Evolutionary conservation across 2,329 filamentous ascomycete species (phyloP).

Genomic region (Ceratocystis huliohia): DNA sequence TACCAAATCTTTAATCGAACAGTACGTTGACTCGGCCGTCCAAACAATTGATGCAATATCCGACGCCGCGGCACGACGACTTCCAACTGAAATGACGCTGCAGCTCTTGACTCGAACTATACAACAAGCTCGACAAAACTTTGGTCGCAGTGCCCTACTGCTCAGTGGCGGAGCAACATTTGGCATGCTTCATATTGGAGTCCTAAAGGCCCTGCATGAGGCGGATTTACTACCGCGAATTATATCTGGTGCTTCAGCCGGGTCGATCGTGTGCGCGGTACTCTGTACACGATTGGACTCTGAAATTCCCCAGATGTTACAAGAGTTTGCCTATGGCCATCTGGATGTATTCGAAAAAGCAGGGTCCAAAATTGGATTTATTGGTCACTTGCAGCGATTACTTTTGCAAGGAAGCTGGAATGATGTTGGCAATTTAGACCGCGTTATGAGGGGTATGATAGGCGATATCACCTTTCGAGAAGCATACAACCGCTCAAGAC

Average conservation of each 20-base stretch:
- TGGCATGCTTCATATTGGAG: constrained; percentile 84
- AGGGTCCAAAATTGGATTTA: constrained; percentile 33
- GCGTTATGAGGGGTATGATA: constrained; percentile 68
- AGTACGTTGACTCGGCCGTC: constrained; percentile 69
- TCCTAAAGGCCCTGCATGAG: constrained; percentile 69
- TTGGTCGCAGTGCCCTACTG: constrained; percentile 70
- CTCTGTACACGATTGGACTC: constrained; percentile 67
- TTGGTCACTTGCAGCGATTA: constrained; percentile 58
- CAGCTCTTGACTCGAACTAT: constrained; percentile 53
- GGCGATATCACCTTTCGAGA: constrained; percentile 92
- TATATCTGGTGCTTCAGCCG: constrained; percentile 76
- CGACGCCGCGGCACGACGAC: constrained; percentile 39
- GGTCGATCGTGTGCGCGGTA: constrained; percentile 73
- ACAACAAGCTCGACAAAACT: constrained; percentile 61
- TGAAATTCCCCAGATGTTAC: constrained; percentile 58
- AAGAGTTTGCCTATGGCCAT: constrained; percentile 65
- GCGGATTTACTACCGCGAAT: constrained; percentile 66
- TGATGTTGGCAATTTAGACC: constrained; percentile 67
- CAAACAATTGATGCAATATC: constrained; percentile 62
- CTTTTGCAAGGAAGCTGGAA: constrained; percentile 75
- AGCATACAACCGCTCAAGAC: constrained; percentile 83
- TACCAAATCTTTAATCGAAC: constrained; percentile 76
- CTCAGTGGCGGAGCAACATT: constrained; percentile 80
- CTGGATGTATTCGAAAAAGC: constrained; percentile 64
- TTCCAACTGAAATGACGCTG: constrained; percentile 44